Base-by-base conservation (phyloP, 495 filamentous ascomycete genomes). In the Sordaria brevicollis region DNA sequence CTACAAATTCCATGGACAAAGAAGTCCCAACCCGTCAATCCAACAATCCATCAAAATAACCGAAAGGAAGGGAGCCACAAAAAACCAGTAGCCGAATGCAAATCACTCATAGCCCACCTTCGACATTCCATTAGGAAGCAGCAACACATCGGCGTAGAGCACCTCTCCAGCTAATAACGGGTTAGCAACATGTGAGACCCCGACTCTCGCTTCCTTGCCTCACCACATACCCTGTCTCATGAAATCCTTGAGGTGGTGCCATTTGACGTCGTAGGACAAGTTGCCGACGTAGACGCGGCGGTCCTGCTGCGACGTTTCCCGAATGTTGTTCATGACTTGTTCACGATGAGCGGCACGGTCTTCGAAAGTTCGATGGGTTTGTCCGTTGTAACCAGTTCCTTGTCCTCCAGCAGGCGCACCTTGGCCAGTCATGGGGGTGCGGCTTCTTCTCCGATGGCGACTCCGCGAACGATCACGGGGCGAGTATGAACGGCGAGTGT, bases 41-140 rank as follows among this genome's bases (percentile, higher is more conserved):
- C 93, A 96, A 93, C 90, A 88, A 82, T 90, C 92, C 93, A 91
- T 89, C 89, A 94, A 89, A 92, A 88, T 84, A 86, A 85, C 86
- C 84, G 86, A 86, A 84, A 83, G 83, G 84, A 88, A 84, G 81
- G 85, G 86, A 86, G 81, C 86, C 83, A 86, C 82, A 82, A 84
- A 87, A 87, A 90, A 89, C 89, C 90, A 93, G 88, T 62, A 62
- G 49, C 49, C 49, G 6, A 31, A 62, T 89, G 92, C 89, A 88
- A 88, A 88, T 93, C 88, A 89, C 88, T 82, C 83, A 88, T 93
- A 92, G 92, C 93, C 93, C 93, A 97, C 95, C 96, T 99, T 99
- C 92, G 94, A 97, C 95, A 99, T 99, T 93, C 95, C 95, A 89
- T 99, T 99, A 79, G 96, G 96, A 93, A 99, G 93, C 82, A 97